These are phyloP conservation scores for Alternaria novae-zelandiae DNA, from an alignment of 2,329 filamentous ascomycete species.

Conservation along the genomic window DNA sequence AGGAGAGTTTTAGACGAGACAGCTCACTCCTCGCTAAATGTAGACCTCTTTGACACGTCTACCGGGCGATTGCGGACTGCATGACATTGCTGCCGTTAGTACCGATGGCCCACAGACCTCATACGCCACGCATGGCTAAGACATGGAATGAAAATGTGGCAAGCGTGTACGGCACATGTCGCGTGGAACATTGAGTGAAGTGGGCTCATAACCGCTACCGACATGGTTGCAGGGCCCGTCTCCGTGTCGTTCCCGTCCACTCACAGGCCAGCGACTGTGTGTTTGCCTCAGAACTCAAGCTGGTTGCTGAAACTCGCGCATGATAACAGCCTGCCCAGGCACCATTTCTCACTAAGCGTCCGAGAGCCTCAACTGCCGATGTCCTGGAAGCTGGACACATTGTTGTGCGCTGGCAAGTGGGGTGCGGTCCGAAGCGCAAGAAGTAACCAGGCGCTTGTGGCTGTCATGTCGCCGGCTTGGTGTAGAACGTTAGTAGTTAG, in stretches of 20 bases:
- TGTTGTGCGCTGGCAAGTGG: not conserved
- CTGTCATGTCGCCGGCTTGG: not conserved
- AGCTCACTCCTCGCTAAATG: conserved; percentile 22
- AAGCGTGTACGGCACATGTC: conserved; percentile 33
- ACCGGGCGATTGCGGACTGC: conserved; percentile 19
- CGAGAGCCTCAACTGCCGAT: conserved; percentile 7
- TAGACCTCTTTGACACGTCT: conserved; percentile 25
- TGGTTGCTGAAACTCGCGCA: conserved; percentile 72
- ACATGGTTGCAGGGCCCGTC: conserved; percentile 6
- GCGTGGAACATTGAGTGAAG: conserved; percentile 17
- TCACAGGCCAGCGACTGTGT: conserved; percentile 6
- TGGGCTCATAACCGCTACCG: conserved; percentile 20
- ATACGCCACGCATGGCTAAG: conserved; percentile 40
- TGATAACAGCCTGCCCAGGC: conserved; percentile 48
- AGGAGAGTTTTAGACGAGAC: conserved; percentile 21
- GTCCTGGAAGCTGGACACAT: not conserved
- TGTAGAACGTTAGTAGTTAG: not conserved
- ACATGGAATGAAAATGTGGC: conserved; percentile 20
- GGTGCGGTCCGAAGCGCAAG: conserved; percentile 2
- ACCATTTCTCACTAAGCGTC: conserved; percentile 6
- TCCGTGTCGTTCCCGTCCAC: conserved; percentile 8
- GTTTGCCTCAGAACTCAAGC: conserved; percentile 53
- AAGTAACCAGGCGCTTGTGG: not conserved
- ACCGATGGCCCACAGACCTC: conserved; percentile 35
- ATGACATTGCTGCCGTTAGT: conserved; percentile 32